A percentile compares a stretch with the other conserved stretches of the same genome.
phyloP scores from a whole-genome alignment of 768 basidiomycete genomes.

The Chalciporus sphaerocephalus region DNA sequence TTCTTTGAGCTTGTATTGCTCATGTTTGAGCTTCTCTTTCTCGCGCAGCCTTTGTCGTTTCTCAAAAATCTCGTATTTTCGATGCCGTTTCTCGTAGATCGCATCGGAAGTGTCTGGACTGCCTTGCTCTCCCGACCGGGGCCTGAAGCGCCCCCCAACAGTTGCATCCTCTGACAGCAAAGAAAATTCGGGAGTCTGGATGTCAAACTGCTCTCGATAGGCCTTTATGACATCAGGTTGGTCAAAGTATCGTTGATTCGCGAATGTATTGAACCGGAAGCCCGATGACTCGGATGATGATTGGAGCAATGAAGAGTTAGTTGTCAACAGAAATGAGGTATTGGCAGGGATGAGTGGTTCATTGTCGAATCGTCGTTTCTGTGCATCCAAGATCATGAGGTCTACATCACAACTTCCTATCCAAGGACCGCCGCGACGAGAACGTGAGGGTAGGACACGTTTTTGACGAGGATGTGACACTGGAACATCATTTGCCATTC shows the following conservation, averaged over 20 bases:
- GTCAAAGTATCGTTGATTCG: constrained; percentile 73
- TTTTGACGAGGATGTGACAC: constrained; percentile 52
- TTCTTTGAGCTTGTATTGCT: constrained; percentile 88
- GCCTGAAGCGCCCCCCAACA: constrained; percentile 67
- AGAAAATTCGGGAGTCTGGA: constrained; percentile 74
- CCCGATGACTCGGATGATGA: constrained; percentile 35
- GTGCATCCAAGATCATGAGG: constrained; percentile 77
- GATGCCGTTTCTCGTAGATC: constrained; percentile 76
- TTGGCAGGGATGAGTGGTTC: constrained; percentile 65
- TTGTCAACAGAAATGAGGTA: constrained; percentile 69
- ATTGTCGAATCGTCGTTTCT: constrained; percentile 68
- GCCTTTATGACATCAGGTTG: constrained; percentile 70
- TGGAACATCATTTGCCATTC: constrained; percentile 34
- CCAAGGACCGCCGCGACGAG: constrained; percentile 76
- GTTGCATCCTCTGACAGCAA: constrained; percentile 45
- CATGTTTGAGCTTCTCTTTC: constrained; percentile 88
- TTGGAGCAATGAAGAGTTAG: constrained; percentile 53
- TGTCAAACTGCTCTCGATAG: constrained; percentile 62
- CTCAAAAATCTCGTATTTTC: constrained; percentile 83
- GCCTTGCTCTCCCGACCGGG: constrained; percentile 63
- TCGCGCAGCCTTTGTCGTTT: constrained; percentile 81
- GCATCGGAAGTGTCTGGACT: constrained; percentile 72
- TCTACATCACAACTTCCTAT: constrained; percentile 78
- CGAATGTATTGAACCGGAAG: constrained; percentile 50
- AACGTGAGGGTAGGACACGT: constrained; percentile 77